Evolutionary conservation across 169 alveolate genomes (phyloP).

Genomic region (Eimeria tenella): DNA sequence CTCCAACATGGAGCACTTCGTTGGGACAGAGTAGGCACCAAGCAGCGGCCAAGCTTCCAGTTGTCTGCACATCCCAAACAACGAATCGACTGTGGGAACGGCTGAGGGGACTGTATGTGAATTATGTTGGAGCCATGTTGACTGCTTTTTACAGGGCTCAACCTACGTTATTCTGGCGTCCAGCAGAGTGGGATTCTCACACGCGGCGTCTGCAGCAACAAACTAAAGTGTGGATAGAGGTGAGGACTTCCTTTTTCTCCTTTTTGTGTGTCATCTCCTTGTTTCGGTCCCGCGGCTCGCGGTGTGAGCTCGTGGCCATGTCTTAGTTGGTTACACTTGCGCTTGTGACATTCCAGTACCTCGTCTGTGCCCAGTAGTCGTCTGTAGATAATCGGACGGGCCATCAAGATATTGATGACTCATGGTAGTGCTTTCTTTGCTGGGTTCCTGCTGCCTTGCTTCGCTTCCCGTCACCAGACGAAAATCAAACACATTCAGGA

Average conservation of each 20-base stretch:
- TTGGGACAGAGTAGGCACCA: constrained; percentile 7
- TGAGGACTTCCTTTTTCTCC: neutral
- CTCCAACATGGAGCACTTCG: constrained; percentile 28
- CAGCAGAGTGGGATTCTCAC: constrained; percentile 34
- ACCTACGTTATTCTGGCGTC: neutral
- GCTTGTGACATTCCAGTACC: too few species aligned
- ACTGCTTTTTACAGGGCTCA: too few species aligned
- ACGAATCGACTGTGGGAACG: too few species aligned
- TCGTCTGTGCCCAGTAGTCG: too few species aligned
- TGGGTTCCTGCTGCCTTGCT: neutral
- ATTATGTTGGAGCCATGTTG: too few species aligned
- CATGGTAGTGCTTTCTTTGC: neutral
- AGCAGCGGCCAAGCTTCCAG: neutral
- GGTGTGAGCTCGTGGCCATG: too few species aligned
- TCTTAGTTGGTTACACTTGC: too few species aligned
- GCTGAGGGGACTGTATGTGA: too few species aligned
- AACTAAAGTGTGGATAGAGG: neutral
- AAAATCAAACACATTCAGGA: constrained; percentile 4
- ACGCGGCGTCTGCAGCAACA: constrained; percentile 29
- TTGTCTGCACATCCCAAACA: too few species aligned
- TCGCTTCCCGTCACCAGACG: neutral
- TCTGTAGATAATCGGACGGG: too few species aligned
- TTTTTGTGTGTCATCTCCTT: too few species aligned
- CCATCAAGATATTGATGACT: too few species aligned
- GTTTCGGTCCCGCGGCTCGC: neutral